Percentiles rank a stretch among this genome's conserved stretches.
These are phyloP conservation scores for Lentinula raphanica DNA, from an alignment of 768 basidiomycete species.

Conservation along the genomic window DNA sequence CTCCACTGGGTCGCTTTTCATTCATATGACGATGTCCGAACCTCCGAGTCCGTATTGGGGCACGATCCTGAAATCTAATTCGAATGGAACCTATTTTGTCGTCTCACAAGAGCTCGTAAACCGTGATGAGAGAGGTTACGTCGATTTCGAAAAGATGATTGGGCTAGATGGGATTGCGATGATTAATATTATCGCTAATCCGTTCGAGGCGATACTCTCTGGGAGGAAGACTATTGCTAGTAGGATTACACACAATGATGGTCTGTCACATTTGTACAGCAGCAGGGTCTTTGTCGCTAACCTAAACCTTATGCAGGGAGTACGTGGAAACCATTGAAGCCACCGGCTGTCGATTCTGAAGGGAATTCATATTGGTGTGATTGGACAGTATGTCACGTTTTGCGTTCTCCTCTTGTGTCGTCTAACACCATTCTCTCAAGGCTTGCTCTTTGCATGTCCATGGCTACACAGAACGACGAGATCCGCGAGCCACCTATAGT, in stretches of 20 bases:
- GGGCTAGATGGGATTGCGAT: slow-evolving; percentile 95
- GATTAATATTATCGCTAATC: slow-evolving; percentile 84
- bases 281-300: neutral
- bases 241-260: slow-evolving; percentile 95
- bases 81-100: slow-evolving; percentile 96
- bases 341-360: slow-evolving; percentile 72
- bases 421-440: slow-evolving; percentile 31
- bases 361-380: slow-evolving; percentile 69
- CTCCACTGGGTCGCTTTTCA: slow-evolving; percentile 85
- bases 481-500: slow-evolving; percentile 89
- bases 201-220: slow-evolving; percentile 65
- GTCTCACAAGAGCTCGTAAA: slow-evolving; percentile 85
- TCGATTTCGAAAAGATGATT: slow-evolving; percentile 97
- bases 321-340: slow-evolving; percentile 77
- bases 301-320: slow-evolving; percentile 48
- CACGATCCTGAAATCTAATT: slow-evolving; percentile 91
- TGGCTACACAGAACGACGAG: slow-evolving; percentile 90
- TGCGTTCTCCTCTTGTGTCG: neutral
- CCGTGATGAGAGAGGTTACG: slow-evolving; percentile 80
- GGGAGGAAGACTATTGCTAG: slow-evolving; percentile 75
- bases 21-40: slow-evolving; percentile 92
- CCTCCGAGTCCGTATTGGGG: slow-evolving; percentile 76
- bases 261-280: slow-evolving; percentile 32
- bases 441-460: slow-evolving; percentile 86
- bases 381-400: slow-evolving; percentile 43